Evolutionary conservation across 2,329 filamentous ascomycete genomes (phyloP).

Genomic region (Exophiala viscosa): DNA sequence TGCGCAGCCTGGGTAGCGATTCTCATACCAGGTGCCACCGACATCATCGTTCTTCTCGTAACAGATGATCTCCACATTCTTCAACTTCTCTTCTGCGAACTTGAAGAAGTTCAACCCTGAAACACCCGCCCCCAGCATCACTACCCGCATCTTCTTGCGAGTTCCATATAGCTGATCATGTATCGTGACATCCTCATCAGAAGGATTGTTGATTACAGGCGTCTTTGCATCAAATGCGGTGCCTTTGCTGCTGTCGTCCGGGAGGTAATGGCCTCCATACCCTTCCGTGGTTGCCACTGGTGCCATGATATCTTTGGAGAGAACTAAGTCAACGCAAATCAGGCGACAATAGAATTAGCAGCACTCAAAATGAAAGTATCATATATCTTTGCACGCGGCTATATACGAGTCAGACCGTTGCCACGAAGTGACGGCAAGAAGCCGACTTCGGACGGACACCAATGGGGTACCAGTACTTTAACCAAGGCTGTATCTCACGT

Average conservation of each 20-base stretch:
- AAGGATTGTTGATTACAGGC: slow-evolving; percentile 12
- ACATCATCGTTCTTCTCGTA: slow-evolving; percentile 35
- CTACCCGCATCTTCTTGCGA: slow-evolving; percentile 22
- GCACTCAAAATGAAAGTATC: too few relatives aligned
- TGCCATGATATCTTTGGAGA: slow-evolving; percentile 4
- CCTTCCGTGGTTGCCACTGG: slow-evolving; percentile 10
- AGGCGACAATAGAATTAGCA: background rate
- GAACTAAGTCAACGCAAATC: background rate
- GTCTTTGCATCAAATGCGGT: background rate
- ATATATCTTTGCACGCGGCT: too few relatives aligned
- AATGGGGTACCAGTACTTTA: background rate
- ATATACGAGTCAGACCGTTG: too few relatives aligned
- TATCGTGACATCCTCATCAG: slow-evolving; percentile 12
- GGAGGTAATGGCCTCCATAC: slow-evolving; percentile 16
- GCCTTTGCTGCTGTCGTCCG: slow-evolving; percentile 9
- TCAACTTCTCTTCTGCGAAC: slow-evolving; percentile 12
- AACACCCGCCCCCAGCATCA: slow-evolving; percentile 19
- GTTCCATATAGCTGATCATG: slow-evolving; percentile 20
- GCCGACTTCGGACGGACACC: background rate
- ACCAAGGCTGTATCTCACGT: too few relatives aligned
- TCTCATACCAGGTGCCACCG: slow-evolving; percentile 37
- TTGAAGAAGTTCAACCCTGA: slow-evolving; percentile 14
- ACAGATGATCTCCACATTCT: slow-evolving; percentile 22
- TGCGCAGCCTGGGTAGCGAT: slow-evolving; percentile 34
- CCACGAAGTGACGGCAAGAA: too few relatives aligned